These are phyloP conservation scores for Saccharomycopsis phalli DNA, from an alignment of 1,139 yeast species.

Conservation along the genomic window DNA sequence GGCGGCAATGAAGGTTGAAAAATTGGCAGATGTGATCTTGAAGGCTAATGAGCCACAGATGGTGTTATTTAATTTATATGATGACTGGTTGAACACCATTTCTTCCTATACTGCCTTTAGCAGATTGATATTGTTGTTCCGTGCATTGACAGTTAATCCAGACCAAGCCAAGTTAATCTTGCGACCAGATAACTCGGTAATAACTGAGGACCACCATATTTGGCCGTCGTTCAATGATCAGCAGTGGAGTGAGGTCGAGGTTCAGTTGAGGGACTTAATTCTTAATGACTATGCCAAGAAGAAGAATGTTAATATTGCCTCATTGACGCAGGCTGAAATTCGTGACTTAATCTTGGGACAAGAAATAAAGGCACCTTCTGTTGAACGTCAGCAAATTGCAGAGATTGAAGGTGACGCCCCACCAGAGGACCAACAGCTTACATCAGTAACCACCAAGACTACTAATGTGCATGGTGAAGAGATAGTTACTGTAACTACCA, in stretches of 20 bases:
- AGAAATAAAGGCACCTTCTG: conserved; percentile 85
- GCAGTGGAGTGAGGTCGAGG: conserved; percentile 88
- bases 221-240: conserved; percentile 90
- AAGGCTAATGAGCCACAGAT: conserved; percentile 89
- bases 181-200: conserved; percentile 62
- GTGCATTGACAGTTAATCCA: conserved; percentile 71
- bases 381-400: conserved; percentile 69
- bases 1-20: conserved; percentile 76
- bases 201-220: conserved; percentile 69
- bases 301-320: conserved; percentile 75
- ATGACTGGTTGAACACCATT: conserved; percentile 81
- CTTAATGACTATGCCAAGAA: conserved; percentile 78
- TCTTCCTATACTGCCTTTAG: conserved; percentile 94
- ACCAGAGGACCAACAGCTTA: conserved; percentile 36
- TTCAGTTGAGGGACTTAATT: conserved; percentile 80
- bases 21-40: conserved; percentile 68
- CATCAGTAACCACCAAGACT: conserved; percentile 78
- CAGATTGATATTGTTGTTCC: conserved; percentile 64
- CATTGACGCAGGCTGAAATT: conserved; percentile 88
- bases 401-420: conserved; percentile 56
- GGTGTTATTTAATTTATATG: conserved; percentile 85
- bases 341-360: conserved; percentile 93
- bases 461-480: conserved; percentile 95
- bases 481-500: conserved; percentile 86
- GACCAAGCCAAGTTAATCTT: conserved; percentile 72